Evolutionary conservation across 1,284 basidiomycete species (phyloP).

Genomic region (Anthracocystis walkeri): DNA sequence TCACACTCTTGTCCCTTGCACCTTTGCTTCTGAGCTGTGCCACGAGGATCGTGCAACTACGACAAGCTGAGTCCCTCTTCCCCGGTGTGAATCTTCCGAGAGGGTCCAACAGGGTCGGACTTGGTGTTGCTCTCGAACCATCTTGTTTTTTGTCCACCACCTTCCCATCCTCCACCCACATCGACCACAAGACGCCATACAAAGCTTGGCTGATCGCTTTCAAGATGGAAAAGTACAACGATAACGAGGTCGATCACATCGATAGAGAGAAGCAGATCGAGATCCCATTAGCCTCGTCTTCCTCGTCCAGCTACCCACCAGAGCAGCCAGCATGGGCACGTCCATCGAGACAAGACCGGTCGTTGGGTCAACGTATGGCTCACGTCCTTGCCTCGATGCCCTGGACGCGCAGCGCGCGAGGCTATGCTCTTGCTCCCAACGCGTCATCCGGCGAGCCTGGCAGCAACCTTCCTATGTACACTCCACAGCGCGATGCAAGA

Average conservation of each 20-base stretch:
- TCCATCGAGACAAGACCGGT: not conserved
- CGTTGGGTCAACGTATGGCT: slow-evolving; percentile 17
- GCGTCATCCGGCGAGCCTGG: not conserved
- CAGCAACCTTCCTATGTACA: slow-evolving; percentile 8
- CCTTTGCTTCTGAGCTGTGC: too few species aligned
- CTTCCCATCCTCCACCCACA: not conserved
- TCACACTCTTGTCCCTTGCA: too few species aligned
- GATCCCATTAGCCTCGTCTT: not conserved
- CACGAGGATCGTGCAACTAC: too few species aligned
- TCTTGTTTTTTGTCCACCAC: not conserved
- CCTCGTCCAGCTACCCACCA: slow-evolving; percentile 22
- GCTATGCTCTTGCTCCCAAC: slow-evolving; percentile 6
- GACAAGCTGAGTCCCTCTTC: too few species aligned
- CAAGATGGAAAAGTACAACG: slow-evolving; percentile 3
- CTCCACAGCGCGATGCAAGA: not conserved
- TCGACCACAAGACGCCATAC: not conserved
- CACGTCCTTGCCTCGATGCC: slow-evolving; percentile 6
- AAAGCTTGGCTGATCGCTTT: not conserved
- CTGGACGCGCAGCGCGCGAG: slow-evolving; percentile 2
- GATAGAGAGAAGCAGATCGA: not conserved
- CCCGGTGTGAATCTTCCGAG: too few species aligned
- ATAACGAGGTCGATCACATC: not conserved
- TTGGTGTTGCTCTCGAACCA: too few species aligned
- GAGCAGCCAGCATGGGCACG: slow-evolving; percentile 19
- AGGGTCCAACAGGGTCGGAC: too few species aligned